Evolutionary conservation across 2,329 filamentous ascomycete genomes (phyloP).

Genomic region (Dactylellina leptospora): DNA sequence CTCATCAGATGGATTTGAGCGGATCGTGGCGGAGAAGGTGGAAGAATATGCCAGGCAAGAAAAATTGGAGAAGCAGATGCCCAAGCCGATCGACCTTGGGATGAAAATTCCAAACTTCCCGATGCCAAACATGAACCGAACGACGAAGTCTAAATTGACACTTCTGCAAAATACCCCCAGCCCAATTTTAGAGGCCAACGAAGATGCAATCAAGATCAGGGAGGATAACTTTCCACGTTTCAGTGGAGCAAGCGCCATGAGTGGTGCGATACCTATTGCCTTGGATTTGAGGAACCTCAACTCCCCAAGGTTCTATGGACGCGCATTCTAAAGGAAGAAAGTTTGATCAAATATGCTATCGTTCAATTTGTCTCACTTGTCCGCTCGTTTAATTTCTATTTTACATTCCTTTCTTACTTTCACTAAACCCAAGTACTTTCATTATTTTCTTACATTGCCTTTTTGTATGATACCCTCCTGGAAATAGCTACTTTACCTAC

Average conservation of each 20-base stretch:
- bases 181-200: constrained; percentile 15
- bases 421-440: neutral
- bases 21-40: constrained; percentile 23
- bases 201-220: neutral
- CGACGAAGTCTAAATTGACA: constrained; percentile 1
- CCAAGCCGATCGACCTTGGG: constrained; percentile 13
- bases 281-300: constrained; percentile 44
- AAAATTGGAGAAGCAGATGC: constrained; percentile 33
- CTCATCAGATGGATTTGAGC: constrained; percentile 15
- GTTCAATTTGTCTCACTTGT: neutral
- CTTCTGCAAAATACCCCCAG: constrained; percentile 3
- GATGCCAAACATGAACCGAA: constrained; percentile 27
- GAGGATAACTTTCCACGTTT: constrained; percentile 24
- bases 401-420: constrained; percentile 4
- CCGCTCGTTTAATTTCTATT: constrained; percentile 1
- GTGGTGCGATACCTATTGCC: constrained; percentile 46
- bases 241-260: constrained; percentile 18
- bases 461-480: constrained; percentile 40
- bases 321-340: constrained; percentile 25
- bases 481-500: constrained; percentile 11
- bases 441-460: neutral
- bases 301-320: constrained; percentile 42
- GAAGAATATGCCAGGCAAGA: constrained; percentile 30
- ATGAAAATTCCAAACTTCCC: constrained; percentile 50
- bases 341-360: too few species aligned